Evolutionary conservation across 495 filamentous ascomycete genomes (phyloP), one percentile per base, ranked within the genome.

Genomic region (Talaromyces adpressus): DNA sequence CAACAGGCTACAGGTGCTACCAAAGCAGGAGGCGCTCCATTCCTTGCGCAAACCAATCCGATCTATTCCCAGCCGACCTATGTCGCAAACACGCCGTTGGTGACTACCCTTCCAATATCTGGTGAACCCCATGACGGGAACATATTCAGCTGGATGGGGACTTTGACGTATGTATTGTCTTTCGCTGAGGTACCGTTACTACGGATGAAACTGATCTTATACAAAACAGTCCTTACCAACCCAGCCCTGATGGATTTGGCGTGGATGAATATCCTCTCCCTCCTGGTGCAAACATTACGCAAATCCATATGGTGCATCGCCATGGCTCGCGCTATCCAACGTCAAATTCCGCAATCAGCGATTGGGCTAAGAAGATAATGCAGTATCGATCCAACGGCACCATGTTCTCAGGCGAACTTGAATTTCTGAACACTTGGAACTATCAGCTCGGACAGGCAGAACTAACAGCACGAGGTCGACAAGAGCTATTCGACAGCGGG

Each of bases 221-320:
- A 30, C 32, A 36, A 36, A 12, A 36, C 8, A 36, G 32, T 36
- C 32, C 32, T 36, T 36, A 36, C 32, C 32, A 36, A 6, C 32
- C 32, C 32, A 36, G 32, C 32, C 32, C 32, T 36, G 9, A 12
- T 12, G 32, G 11, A 36, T 36, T 36, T 12, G 11, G 32, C 72
- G 89, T 87, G 57, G 87, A 51, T 51, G 20, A 11, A 51, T 51
- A 51, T 36, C 32, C 32, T 36, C 32, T 36, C 11, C 11, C 32
- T 1, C 32, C 32, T 2, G 11, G 32, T 36, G 32, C 32, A 36
- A 36, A 36, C 6, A 36, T 36, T 51, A 51, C 20, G 20, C 20
- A 51, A 18, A 51, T 51, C 6, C 12, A 51, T 51, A 51, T 51
- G 20, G 45, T 51, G 16, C 45, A 51, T 22, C 45, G 20, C 20